Percentiles rank a stretch among this genome's conserved stretches.
These are phyloP conservation scores for Candida nitratophila DNA, from an alignment of 805 yeast genomes.

Conservation along the genomic window DNA sequence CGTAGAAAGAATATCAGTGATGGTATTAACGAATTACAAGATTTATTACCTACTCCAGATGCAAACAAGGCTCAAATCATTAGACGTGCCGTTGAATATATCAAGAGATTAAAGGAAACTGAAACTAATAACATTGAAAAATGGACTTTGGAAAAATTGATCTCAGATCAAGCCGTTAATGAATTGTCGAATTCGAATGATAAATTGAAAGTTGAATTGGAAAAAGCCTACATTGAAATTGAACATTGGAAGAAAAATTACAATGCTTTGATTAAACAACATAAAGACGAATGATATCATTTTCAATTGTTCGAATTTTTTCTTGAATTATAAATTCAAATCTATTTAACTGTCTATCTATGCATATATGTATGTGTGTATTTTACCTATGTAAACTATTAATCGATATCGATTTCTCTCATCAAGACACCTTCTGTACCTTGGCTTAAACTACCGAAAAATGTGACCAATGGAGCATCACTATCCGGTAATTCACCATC, in stretches of 20 bases:
- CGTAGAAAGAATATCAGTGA: constrained; percentile 82
- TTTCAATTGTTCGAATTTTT: not conserved
- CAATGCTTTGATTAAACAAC: constrained; percentile 1
- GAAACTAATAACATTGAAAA: constrained; percentile 87
- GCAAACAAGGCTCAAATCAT: constrained; percentile 88
- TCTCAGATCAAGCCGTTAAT: constrained; percentile 85
- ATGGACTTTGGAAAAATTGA: constrained; percentile 88
- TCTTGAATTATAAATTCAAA: not conserved
- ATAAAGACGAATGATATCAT: constrained; percentile 9
- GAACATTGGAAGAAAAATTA: constrained; percentile 67
- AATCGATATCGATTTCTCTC: constrained; percentile 45
- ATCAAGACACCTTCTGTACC: constrained; percentile 60
- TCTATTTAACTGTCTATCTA: not conserved
- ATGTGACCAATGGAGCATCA: too few relatives aligned
- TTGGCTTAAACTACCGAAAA: constrained; percentile 52
- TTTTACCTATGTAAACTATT: too few relatives aligned
- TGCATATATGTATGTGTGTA: too few relatives aligned
- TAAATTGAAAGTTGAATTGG: constrained; percentile 79
- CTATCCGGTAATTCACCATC: constrained; percentile 3
- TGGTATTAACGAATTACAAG: constrained; percentile 78
- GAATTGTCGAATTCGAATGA: constrained; percentile 83
- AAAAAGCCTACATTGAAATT: constrained; percentile 85
- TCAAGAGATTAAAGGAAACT: constrained; percentile 81
- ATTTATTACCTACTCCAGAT: constrained; percentile 73
- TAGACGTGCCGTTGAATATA: constrained; percentile 83